Evolutionary conservation across 371 early-diverging fungal genomes (phyloP), one percentile per base, ranked within the genome.

Genomic region (Batkoa obscura): DNA sequence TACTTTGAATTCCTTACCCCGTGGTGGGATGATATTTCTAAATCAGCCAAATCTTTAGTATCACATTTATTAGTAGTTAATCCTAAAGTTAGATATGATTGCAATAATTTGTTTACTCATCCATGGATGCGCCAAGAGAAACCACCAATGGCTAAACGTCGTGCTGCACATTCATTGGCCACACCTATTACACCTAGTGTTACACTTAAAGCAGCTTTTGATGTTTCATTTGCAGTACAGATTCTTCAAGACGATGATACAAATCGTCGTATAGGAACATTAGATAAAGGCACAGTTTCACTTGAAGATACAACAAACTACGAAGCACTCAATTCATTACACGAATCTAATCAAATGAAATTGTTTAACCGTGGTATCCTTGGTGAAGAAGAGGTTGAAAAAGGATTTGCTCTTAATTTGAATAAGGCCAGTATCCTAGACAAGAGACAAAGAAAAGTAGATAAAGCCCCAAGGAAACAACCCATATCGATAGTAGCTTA

Each of bases 21-120:
- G 35, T 89, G 89, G 89, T 90, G 90, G 89, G 88, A 89, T 66
- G 75, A 78, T 36, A 80, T 90, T 43, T 81, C 83, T 2, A 66
- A 68, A 33, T 70, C 69, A 52, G 84, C 72, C 60, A 84, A 83
- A 65, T 80, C 88, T 65, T 69, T 95, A 32, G 76, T 97, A n/a
- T 65, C 75, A 4, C 76, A 80, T 49, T 71, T 93, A 61, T 68
- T 96, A 10, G 73, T 77, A 35, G 88, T 92, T 32, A 78, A 88
- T 61, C 92, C 95, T 9, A 71, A 72, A 12, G 69, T 81, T 51
- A 73, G 95, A 39, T 86, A 84, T 62, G 86, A 87, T 0, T 89
- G 89, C 41, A 72, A 79, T 37, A 79, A 85, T 62, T 84, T 89
- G 63, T 68, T 93, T 58, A 66, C 71, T 13, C 88, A 90, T 58